These are phyloP conservation scores for Syzygium aqueum DNA, from an alignment of 345 rosid species.

Conservation along the genomic window DNA sequence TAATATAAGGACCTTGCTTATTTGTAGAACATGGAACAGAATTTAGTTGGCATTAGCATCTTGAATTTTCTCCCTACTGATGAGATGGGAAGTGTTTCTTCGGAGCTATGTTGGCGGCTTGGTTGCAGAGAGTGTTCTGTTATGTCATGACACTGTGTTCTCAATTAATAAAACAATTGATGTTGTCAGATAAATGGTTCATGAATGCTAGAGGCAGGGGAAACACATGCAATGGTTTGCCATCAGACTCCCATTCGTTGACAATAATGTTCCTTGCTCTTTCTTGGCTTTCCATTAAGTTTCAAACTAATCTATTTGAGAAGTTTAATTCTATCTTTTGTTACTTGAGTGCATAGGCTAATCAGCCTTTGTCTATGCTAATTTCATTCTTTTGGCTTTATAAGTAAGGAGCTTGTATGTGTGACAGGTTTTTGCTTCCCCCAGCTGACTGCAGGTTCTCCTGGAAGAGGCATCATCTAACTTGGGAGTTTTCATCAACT, in stretches of 20 bases:
- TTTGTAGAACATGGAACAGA: background rate
- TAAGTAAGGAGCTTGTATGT: background rate
- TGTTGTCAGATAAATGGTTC: background rate
- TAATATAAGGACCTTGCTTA: background rate
- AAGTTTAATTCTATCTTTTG: background rate
- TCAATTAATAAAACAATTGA: background rate
- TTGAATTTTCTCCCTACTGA: background rate
- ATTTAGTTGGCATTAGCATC: background rate
- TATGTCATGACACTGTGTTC: background rate
- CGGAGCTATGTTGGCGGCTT: background rate
- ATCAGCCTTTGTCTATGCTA: background rate
- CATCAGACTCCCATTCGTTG: background rate
- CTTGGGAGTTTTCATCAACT: background rate
- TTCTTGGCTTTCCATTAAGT: background rate
- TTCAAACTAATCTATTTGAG: background rate
- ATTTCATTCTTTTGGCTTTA: background rate
- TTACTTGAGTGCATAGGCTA: background rate
- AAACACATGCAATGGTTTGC: background rate
- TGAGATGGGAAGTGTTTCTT: background rate
- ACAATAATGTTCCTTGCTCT: background rate
- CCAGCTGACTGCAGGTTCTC: background rate
- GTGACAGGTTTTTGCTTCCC: background rate
- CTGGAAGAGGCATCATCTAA: slow-evolving; percentile 1
- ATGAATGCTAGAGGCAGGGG: background rate
- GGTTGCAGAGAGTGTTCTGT: background rate